These are phyloP conservation scores for Mitragyna speciosa DNA, from an alignment of 257 asterid species.

Conservation along the genomic window DNA sequence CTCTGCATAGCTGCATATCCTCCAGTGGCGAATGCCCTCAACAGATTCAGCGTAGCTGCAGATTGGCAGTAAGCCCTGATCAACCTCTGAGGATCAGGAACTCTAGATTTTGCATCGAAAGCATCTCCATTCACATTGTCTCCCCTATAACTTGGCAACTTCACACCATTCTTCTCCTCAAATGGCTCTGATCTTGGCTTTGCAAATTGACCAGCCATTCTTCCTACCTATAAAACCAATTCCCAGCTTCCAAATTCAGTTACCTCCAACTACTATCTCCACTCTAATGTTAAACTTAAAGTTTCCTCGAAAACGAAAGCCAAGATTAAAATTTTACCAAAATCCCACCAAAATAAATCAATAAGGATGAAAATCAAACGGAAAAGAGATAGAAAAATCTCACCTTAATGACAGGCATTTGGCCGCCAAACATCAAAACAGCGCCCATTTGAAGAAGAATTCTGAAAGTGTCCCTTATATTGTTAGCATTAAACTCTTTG, in stretches of 20 bases:
- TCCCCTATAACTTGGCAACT: constrained; percentile 84
- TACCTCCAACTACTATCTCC: background rate
- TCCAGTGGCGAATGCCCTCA: constrained; percentile 86
- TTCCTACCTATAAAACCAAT: constrained; percentile 53
- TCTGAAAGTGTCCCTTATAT: constrained; percentile 77
- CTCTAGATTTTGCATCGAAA: constrained; percentile 60
- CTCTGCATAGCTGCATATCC: constrained; percentile 90
- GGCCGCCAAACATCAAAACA: constrained; percentile 81
- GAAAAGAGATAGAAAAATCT: background rate
- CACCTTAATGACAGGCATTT: constrained; percentile 76
- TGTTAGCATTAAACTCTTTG: constrained; percentile 71
- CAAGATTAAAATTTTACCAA: background rate
- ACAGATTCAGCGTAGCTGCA: constrained; percentile 76
- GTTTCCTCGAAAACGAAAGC: background rate
- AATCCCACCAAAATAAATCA: background rate
- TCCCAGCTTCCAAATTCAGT: constrained; percentile 19
- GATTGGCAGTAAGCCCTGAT: constrained; percentile 84
- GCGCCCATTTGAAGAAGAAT: constrained; percentile 80
- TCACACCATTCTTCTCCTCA: constrained; percentile 76
- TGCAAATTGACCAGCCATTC: constrained; percentile 93
- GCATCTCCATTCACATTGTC: constrained; percentile 78
- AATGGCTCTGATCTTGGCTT: constrained; percentile 72
- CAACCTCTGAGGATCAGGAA: constrained; percentile 83
- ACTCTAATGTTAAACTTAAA: background rate
- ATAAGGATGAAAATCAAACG: background rate